Percentiles rank a stretch among this genome's conserved stretches.
These are phyloP conservation scores for Penicillium sp. DNA, from an alignment of 2,329 filamentous ascomycete species.

Conservation along the genomic window DNA sequence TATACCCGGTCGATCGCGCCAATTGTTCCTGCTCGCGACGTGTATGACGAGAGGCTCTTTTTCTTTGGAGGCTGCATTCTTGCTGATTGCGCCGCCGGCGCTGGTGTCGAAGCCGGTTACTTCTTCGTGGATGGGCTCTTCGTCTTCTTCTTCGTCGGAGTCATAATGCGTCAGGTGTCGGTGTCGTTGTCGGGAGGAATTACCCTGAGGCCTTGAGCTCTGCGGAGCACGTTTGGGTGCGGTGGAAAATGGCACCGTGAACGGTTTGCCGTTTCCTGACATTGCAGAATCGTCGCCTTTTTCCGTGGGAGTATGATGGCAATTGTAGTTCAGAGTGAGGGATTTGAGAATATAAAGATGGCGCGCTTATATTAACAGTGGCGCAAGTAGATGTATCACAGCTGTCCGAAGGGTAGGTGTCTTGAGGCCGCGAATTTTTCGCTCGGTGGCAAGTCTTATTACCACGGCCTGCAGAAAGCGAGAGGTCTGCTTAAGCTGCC, in stretches of 20 bases:
- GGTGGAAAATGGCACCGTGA: not conserved
- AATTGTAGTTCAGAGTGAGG: not conserved
- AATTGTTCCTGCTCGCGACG: constrained; percentile 81
- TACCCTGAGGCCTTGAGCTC: constrained; percentile 21
- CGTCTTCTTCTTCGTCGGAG: constrained; percentile 50
- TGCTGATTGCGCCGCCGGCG: constrained; percentile 36
- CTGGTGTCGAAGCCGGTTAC: constrained; percentile 54
- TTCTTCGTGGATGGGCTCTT: constrained; percentile 35
- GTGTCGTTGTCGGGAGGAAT: constrained; percentile 23
- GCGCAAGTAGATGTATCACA: not conserved
- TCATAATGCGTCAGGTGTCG: constrained; percentile 42
- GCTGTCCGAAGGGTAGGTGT: not conserved
- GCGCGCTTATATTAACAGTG: not conserved
- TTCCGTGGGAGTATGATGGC: not conserved
- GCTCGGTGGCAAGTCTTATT: not conserved
- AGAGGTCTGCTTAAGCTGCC: not conserved
- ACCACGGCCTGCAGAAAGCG: not conserved
- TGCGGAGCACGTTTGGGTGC: constrained; percentile 20
- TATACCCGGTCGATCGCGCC: constrained; percentile 41
- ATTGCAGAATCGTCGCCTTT: not conserved
- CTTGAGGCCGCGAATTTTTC: not conserved
- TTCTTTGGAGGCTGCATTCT: constrained; percentile 40
- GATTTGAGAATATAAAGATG: not conserved
- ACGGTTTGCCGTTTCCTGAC: not conserved
- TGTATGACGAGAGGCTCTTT: constrained; percentile 68